Conservation (phyloP, 352 stramenopile species). For the Phytophthora brassicae region DNA sequence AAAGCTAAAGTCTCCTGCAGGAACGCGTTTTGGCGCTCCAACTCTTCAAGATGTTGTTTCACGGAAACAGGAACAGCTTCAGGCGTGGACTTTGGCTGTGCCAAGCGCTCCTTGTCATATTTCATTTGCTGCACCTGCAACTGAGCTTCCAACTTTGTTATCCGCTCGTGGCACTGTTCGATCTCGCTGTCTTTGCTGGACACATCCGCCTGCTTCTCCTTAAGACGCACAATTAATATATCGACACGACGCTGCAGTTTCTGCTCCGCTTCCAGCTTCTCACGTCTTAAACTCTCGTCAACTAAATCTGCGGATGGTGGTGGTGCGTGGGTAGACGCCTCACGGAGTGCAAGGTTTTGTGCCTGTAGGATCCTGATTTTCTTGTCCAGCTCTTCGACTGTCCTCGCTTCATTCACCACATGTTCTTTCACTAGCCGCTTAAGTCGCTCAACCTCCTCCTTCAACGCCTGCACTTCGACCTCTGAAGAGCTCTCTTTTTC, state of each 20-base stretch:
- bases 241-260: conserved; percentile 73
- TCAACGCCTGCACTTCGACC: conserved; percentile 25
- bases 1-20: conserved; percentile 59
- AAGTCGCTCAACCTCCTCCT: conserved; percentile 54
- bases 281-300: conserved; percentile 19
- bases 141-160: conserved; percentile 39
- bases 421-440: conserved; percentile 63
- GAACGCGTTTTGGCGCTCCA: conserved; percentile 58
- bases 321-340: conserved; percentile 25
- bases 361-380: conserved; percentile 74
- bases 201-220: conserved; percentile 66
- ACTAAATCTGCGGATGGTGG: neutral
- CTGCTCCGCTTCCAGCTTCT: conserved; percentile 65
- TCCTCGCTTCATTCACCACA: conserved; percentile 44
- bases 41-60: conserved; percentile 38
- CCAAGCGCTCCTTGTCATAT: conserved; percentile 24
- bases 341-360: conserved; percentile 81
- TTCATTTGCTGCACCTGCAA: conserved; percentile 27
- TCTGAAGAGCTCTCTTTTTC: conserved; percentile 18
- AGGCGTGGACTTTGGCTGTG: conserved; percentile 4
- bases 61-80: neutral
- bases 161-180: conserved; percentile 34
- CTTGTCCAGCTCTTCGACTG: conserved; percentile 60
- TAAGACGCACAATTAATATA: conserved; percentile 58
- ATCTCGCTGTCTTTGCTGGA: conserved; percentile 47